These are phyloP conservation scores for Gleditsia sinensis DNA, from an alignment of 306 rosid species.

Conservation along the genomic window DNA sequence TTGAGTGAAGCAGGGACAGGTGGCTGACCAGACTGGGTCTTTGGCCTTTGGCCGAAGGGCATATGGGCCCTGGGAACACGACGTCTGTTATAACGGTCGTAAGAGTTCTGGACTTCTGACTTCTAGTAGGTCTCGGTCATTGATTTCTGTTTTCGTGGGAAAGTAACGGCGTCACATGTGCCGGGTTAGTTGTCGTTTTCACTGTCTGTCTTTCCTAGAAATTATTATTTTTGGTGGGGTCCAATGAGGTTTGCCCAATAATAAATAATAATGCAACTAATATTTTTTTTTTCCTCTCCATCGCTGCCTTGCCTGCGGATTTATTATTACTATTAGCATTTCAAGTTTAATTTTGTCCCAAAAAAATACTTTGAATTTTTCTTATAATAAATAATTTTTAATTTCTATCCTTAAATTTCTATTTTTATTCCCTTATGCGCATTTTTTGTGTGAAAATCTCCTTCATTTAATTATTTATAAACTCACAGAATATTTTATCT, in stretches of 20 bases:
- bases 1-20: constrained; percentile 27
- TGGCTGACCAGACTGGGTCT: constrained; percentile 35
- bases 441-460: too few relatives aligned
- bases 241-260: constrained; percentile 15
- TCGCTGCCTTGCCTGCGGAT: too few relatives aligned
- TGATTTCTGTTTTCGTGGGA: too few relatives aligned
- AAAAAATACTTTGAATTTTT: too few relatives aligned
- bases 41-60: background rate
- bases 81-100: constrained; percentile 20
- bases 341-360: too few relatives aligned
- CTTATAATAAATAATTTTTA: too few relatives aligned
- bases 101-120: background rate
- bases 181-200: constrained; percentile 32
- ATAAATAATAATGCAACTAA: background rate
- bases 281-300: background rate
- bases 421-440: too few relatives aligned
- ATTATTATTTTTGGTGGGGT: constrained; percentile 30
- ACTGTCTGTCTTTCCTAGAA: constrained; percentile 15
- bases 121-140: too few relatives aligned
- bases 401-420: too few relatives aligned
- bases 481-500: too few relatives aligned
- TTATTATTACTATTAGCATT: too few relatives aligned
- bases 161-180: constrained; percentile 32
- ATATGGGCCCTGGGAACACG: background rate
- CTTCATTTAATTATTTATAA: too few relatives aligned